These are phyloP conservation scores for Clonostachys byssicola DNA, from an alignment of 2,329 filamentous ascomycete genomes.

Conservation along the genomic window DNA sequence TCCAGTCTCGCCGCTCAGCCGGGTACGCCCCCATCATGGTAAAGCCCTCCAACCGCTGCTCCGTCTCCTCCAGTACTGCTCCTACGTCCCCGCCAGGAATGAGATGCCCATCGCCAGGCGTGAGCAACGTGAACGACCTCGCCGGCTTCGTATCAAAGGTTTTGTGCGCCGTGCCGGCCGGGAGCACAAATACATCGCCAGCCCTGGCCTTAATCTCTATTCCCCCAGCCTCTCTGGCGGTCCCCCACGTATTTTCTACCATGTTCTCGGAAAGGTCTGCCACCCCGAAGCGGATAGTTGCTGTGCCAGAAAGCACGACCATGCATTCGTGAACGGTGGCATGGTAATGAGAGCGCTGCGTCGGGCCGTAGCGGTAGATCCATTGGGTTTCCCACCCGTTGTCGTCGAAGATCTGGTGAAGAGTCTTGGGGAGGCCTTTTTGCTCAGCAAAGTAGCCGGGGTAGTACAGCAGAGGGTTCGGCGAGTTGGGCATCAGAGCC, in stretches of 20 bases:
- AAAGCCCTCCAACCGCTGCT: constrained; percentile 15
- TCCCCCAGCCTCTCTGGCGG: constrained; percentile 37
- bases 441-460: constrained; percentile 26
- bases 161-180: constrained; percentile 52
- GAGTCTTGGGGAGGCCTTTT: constrained; percentile 27
- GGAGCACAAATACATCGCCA: constrained; percentile 56
- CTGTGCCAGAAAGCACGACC: constrained; percentile 47
- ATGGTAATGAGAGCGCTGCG: constrained; percentile 54
- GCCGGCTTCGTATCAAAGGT: constrained; percentile 36
- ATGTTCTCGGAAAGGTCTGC: constrained; percentile 37
- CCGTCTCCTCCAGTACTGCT: constrained; percentile 24
- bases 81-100: constrained; percentile 22
- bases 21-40: constrained; percentile 9
- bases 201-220: constrained; percentile 39
- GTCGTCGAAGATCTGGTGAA: constrained; percentile 36
- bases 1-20: not conserved
- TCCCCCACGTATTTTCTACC: constrained; percentile 30
- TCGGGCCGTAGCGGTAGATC: constrained; percentile 52
- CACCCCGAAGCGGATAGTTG: constrained; percentile 49
- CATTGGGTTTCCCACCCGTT: constrained; percentile 52
- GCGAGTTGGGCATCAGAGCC: constrained; percentile 44
- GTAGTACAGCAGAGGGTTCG: constrained; percentile 48
- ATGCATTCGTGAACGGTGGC: constrained; percentile 52
- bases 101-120: constrained; percentile 33
- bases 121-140: constrained; percentile 25